Percentiles rank a stretch among this genome's conserved stretches.
phyloP scores from a whole-genome alignment of 257 asterid genomes.

The Oldenlandia corymbosa region DNA sequence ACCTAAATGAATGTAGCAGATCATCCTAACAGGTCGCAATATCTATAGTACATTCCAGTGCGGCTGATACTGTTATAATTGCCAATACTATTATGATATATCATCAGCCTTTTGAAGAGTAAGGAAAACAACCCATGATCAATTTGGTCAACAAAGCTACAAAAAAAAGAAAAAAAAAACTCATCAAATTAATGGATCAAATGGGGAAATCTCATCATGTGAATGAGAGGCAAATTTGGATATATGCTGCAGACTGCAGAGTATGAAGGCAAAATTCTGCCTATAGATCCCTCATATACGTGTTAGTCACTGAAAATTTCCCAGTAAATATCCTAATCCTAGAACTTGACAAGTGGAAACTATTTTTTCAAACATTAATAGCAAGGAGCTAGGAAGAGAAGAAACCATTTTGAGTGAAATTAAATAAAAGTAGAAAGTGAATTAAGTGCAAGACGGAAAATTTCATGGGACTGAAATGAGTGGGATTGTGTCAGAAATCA shows the following conservation, averaged over 20 bases:
- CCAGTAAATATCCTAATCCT: too few relatives aligned
- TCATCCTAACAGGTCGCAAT: constrained; percentile 15
- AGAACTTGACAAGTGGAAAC: too few relatives aligned
- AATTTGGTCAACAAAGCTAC: constrained; percentile 50
- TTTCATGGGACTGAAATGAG: constrained; percentile 53
- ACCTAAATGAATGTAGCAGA: constrained; percentile 12
- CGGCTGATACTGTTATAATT: constrained; percentile 13
- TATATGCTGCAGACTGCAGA: constrained; percentile 1
- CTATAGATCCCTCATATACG: background rate
- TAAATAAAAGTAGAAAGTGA: constrained; percentile 9
- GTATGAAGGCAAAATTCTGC: constrained; percentile 6
- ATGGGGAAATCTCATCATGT: constrained; percentile 26
- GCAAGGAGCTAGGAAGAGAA: too few relatives aligned
- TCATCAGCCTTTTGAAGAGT: constrained; percentile 26
- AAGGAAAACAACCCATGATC: constrained; percentile 6
- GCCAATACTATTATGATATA: too few relatives aligned
- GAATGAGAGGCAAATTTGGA: constrained; percentile 17
- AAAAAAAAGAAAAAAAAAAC: constrained; percentile 38
- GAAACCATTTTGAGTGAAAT: background rate
- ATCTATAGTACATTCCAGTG: too few relatives aligned
- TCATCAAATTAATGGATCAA: constrained; percentile 26
- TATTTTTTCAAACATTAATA: too few relatives aligned
- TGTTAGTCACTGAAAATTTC: background rate
- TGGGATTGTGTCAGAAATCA: constrained; percentile 52
- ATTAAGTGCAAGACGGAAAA: constrained; percentile 9